Percentiles rank a stretch among this genome's conserved stretches.
phyloP scores from a whole-genome alignment of 2,329 filamentous ascomycete species.

The Sphaerostilbella broomeana region DNA sequence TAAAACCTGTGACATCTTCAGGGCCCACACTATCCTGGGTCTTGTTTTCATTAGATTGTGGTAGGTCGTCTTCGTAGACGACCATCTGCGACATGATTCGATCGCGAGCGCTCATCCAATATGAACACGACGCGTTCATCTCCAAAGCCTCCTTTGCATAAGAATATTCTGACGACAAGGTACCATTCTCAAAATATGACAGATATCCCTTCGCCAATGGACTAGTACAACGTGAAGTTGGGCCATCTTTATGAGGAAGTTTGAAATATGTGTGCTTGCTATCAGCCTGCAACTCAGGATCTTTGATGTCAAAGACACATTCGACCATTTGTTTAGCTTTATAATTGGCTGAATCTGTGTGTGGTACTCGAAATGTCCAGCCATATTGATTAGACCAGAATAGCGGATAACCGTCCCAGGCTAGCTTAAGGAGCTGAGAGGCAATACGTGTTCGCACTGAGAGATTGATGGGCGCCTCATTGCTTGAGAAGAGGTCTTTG shows the following conservation, averaged over 20 bases:
- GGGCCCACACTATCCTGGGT: constrained; percentile 15
- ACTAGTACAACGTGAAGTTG: constrained; percentile 72
- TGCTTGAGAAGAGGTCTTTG: constrained; percentile 75
- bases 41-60: constrained; percentile 2
- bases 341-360: constrained; percentile 57
- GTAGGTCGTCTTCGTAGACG: constrained; percentile 67
- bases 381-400: constrained; percentile 91
- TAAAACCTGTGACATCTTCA: constrained; percentile 55
- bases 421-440: constrained; percentile 72
- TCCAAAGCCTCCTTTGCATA: constrained; percentile 93
- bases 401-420: constrained; percentile 85
- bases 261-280: constrained; percentile 70
- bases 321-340: constrained; percentile 62
- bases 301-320: constrained; percentile 78
- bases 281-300: constrained; percentile 59
- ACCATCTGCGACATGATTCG: constrained; percentile 94
- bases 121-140: constrained; percentile 98
- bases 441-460: constrained; percentile 84
- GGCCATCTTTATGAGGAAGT: constrained; percentile 92
- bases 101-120: constrained; percentile 95
- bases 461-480: constrained; percentile 61
- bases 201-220: constrained; percentile 90
- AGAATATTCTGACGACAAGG: constrained; percentile 74
- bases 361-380: constrained; percentile 80
- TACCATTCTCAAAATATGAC: constrained; percentile 83